A percentile compares a stretch with the other conserved stretches of the same genome.
phyloP scores from a whole-genome alignment of 2,329 filamentous ascomycete genomes.

The Cladosporium phlei region DNA sequence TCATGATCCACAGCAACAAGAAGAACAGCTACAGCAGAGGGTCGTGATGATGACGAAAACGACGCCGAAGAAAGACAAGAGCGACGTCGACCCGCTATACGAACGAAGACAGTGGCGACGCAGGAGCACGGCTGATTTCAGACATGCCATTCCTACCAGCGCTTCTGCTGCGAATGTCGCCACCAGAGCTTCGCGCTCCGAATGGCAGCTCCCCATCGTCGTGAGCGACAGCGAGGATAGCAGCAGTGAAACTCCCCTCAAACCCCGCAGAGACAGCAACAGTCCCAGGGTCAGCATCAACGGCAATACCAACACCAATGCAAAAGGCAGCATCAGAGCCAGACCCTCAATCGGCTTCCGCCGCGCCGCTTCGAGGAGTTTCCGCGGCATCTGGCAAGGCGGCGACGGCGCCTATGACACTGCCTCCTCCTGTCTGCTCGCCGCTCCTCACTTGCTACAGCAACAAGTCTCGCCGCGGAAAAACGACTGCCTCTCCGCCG shows the following conservation, averaged over 20 bases:
- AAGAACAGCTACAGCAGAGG: not conserved
- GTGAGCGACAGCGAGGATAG: not conserved
- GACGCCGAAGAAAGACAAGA: not conserved
- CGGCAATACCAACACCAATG: too few relatives aligned
- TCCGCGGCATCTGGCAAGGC: conserved; percentile 10
- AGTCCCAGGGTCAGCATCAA: too few relatives aligned
- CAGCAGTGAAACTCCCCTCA: conserved; percentile 14
- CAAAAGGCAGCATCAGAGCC: not conserved
- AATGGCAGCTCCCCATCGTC: not conserved
- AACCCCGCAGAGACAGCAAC: too few relatives aligned
- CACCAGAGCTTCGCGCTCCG: not conserved
- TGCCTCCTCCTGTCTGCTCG: too few relatives aligned
- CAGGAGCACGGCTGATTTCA: conserved; percentile 7
- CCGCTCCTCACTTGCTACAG: too few relatives aligned
- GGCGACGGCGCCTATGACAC: conserved; percentile 15
- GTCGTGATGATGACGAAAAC: too few relatives aligned
- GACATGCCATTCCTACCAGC: not conserved
- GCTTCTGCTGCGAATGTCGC: not conserved
- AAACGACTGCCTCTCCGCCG: too few relatives aligned
- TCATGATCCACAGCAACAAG: not conserved
- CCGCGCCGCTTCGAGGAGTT: conserved; percentile 12
- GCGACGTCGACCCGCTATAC: conserved; percentile 2
- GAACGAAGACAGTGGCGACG: conserved; percentile 7
- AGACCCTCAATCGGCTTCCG: not conserved
- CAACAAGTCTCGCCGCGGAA: too few relatives aligned